These are phyloP conservation scores for Passalora sequoiae DNA, from an alignment of 2,329 filamentous ascomycete species.

Conservation along the genomic window DNA sequence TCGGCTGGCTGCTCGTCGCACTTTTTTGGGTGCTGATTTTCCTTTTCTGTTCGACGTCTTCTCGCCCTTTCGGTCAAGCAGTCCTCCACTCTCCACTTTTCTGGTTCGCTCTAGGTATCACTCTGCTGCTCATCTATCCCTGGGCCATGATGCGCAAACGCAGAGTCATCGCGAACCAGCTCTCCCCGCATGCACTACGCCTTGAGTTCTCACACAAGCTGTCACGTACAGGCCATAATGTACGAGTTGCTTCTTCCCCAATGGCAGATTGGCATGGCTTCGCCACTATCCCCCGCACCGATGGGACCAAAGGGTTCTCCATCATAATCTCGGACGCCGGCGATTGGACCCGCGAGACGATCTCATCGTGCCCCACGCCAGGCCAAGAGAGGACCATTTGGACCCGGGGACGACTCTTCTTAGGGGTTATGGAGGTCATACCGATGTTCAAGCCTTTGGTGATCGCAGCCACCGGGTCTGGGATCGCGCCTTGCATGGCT, in stretches of 20 bases:
- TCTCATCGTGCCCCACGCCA: constrained; percentile 36
- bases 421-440: constrained; percentile 62
- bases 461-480: constrained; percentile 65
- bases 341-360: constrained; percentile 64
- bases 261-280: constrained; percentile 67
- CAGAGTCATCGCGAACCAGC: constrained; percentile 57
- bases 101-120: constrained; percentile 63
- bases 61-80: constrained; percentile 34
- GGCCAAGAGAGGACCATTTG: constrained; percentile 58
- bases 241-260: constrained; percentile 17
- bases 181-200: constrained; percentile 67
- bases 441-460: constrained; percentile 61
- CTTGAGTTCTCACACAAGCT: constrained; percentile 62
- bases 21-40: constrained; percentile 62
- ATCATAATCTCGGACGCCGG: constrained; percentile 67
- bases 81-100: constrained; percentile 50
- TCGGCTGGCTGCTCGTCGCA: constrained; percentile 60
- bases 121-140: constrained; percentile 61
- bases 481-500: constrained; percentile 63
- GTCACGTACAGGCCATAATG: constrained; percentile 40
- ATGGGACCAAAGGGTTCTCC: constrained; percentile 53
- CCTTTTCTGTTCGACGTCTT: constrained; percentile 36
- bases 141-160: constrained; percentile 68
- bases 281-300: constrained; percentile 61
- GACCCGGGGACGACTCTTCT: constrained; percentile 62